Conservation (phyloP, 192 early-diverging fungal species). For the Linnemannia exigua region DNA sequence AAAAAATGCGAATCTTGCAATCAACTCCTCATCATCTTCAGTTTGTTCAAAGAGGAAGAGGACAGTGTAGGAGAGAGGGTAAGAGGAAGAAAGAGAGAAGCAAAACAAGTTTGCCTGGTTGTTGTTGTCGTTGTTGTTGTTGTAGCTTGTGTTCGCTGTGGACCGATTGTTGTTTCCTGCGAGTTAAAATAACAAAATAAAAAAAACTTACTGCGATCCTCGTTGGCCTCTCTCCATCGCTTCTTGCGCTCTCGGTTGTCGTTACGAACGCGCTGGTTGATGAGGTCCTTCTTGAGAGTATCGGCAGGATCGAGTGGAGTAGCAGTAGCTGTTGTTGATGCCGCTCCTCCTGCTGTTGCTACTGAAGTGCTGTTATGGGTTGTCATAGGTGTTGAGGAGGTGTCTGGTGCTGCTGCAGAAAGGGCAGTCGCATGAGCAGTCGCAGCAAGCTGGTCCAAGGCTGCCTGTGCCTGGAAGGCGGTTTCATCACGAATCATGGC, state of each 20-base stretch:
- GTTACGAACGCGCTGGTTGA: constrained; percentile 61
- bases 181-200: not conserved
- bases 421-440: constrained; percentile 25
- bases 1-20: not conserved
- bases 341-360: not conserved
- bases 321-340: constrained; percentile 23
- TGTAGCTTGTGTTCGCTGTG: too few species aligned
- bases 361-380: not conserved
- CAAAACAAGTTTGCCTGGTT: too few species aligned
- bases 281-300: constrained; percentile 46
- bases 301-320: constrained; percentile 40
- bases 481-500: constrained; percentile 49
- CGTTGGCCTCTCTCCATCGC: constrained; percentile 66
- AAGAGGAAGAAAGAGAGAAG: too few species aligned
- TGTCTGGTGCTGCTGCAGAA: constrained; percentile 4
- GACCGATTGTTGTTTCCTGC: too few species aligned
- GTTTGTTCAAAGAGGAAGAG: too few species aligned
- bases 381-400: not conserved
- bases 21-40: not conserved
- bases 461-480: constrained; percentile 31
- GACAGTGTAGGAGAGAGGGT: too few species aligned
- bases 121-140: too few species aligned
- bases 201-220: constrained; percentile 65
- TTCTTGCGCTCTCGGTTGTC: constrained; percentile 69
- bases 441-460: constrained; percentile 19